phyloP scores from a whole-genome alignment of 2,329 filamentous ascomycete genomes.

The Ustulina deusta region DNA sequence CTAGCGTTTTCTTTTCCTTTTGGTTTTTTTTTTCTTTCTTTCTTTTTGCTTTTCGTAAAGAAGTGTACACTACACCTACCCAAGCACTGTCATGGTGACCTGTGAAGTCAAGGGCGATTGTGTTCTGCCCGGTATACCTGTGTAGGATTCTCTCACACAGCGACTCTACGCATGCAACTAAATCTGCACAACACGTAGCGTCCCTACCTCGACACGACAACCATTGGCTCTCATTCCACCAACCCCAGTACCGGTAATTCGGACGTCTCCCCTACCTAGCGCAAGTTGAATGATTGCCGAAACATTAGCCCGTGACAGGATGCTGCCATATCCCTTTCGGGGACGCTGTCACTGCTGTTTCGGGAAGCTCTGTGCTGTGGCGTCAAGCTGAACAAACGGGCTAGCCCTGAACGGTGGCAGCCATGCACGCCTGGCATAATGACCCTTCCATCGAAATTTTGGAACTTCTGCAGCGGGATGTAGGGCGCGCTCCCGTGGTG shows the following conservation, averaged over 20 bases:
- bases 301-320: constrained; percentile 8
- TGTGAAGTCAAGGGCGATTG: too few species aligned
- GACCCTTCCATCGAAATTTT: constrained; percentile 1
- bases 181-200: background rate
- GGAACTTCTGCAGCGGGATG: background rate
- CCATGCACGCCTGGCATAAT: constrained; percentile 30
- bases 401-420: constrained; percentile 18
- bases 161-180: constrained; percentile 5
- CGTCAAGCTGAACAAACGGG: constrained; percentile 32
- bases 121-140: too few species aligned
- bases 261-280: constrained; percentile 7
- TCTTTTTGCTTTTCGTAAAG: too few species aligned
- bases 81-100: too few species aligned
- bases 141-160: background rate
- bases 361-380: constrained; percentile 25
- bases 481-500: too few species aligned
- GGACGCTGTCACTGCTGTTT: constrained; percentile 24
- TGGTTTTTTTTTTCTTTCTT: too few species aligned
- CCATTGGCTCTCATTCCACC: constrained; percentile 21
- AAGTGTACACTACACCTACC: too few species aligned
- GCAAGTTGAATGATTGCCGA: constrained; percentile 23
- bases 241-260: constrained; percentile 30
- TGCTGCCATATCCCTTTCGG: constrained; percentile 31
- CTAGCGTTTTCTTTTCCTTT: too few species aligned
- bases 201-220: background rate